Percentiles rank a stretch among this genome's conserved stretches.
Conservation (phyloP, 2,329 filamentous ascomycete genomes). For the Beauveria sp. region DNA sequence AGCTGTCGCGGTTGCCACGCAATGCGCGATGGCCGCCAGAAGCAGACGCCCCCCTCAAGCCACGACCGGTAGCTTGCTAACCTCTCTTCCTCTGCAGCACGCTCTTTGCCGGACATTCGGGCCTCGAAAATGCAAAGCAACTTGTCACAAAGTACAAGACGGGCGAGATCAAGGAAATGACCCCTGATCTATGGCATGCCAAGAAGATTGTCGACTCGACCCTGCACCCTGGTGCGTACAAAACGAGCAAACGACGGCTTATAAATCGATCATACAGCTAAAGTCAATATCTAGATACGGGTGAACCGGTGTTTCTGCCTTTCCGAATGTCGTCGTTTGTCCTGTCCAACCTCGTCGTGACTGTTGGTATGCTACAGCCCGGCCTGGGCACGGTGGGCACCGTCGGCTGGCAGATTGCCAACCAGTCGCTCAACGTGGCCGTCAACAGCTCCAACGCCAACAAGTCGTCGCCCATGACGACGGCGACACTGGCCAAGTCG, state of each 20-base stretch:
- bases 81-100: slow-evolving; percentile 51
- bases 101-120: slow-evolving; percentile 67
- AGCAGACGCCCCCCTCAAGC: too few species aligned
- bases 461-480: slow-evolving; percentile 85
- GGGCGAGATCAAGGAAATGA: slow-evolving; percentile 73
- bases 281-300: slow-evolving; percentile 59
- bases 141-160: slow-evolving; percentile 81
- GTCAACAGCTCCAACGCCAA: slow-evolving; percentile 98
- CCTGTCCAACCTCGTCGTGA: slow-evolving; percentile 87
- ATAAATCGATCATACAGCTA: slow-evolving; percentile 11
- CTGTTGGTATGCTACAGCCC: slow-evolving; percentile 93
- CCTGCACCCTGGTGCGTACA: slow-evolving; percentile 72
- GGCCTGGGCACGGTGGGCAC: slow-evolving; percentile 75
- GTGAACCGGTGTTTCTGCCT: slow-evolving; percentile 82
- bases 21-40: background rate
- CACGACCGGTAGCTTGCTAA: background rate
- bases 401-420: slow-evolving; percentile 87
- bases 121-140: slow-evolving; percentile 78
- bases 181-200: slow-evolving; percentile 81
- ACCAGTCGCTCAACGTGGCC: slow-evolving; percentile 96
- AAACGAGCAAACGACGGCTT: background rate
- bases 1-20: background rate
- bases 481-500: slow-evolving; percentile 73
- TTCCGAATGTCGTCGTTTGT: slow-evolving; percentile 98
- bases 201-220: slow-evolving; percentile 98